A percentile compares a stretch with the other conserved stretches of the same genome.
Evolutionary conservation across 495 filamentous ascomycete genomes (phyloP).

Genomic region (Aspergillus sclerotioniger): DNA sequence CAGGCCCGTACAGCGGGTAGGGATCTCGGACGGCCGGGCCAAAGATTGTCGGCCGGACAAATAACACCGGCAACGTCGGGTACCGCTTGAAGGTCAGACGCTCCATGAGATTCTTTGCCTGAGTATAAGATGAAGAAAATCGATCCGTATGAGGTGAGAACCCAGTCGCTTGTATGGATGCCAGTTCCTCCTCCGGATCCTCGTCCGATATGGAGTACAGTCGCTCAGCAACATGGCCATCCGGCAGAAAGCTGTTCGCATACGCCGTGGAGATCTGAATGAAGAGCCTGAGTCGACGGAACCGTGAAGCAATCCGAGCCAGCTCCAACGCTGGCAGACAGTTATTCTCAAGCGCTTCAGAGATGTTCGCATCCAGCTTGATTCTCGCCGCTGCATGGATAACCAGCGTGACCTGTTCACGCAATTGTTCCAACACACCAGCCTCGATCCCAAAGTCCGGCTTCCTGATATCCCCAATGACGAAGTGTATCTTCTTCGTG

Average conservation of each 20-base stretch:
- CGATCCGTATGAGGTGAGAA: constrained; percentile 20
- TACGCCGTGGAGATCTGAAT: constrained; percentile 39
- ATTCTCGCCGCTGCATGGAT: constrained; percentile 42
- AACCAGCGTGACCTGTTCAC: constrained; percentile 32
- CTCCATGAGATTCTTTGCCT: constrained; percentile 43
- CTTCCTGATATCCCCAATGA: constrained; percentile 32
- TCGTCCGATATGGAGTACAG: constrained; percentile 25
- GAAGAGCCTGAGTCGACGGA: constrained; percentile 33
- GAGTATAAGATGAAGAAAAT: constrained; percentile 38
- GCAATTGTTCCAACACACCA: constrained; percentile 18
- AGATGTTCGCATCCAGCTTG: constrained; percentile 28
- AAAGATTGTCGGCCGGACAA: constrained; percentile 44
- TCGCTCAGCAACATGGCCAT: constrained; percentile 33
- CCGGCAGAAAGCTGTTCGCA: constrained; percentile 36
- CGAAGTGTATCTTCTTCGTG: constrained; percentile 30
- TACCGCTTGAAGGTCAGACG: constrained; percentile 30
- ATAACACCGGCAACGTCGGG: constrained; percentile 31
- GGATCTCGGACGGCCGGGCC: constrained; percentile 38
- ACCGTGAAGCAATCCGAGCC: constrained; percentile 29
- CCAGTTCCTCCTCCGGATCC: constrained; percentile 35
- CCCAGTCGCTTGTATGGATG: constrained; percentile 23
- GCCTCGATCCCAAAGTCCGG: constrained; percentile 30
- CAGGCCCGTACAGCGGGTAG: constrained; percentile 36
- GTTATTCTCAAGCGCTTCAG: constrained; percentile 37
- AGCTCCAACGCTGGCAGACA: constrained; percentile 37